phyloP scores from a whole-genome alignment of 257 asterid species.

The Rauvolfia tetraphylla region DNA sequence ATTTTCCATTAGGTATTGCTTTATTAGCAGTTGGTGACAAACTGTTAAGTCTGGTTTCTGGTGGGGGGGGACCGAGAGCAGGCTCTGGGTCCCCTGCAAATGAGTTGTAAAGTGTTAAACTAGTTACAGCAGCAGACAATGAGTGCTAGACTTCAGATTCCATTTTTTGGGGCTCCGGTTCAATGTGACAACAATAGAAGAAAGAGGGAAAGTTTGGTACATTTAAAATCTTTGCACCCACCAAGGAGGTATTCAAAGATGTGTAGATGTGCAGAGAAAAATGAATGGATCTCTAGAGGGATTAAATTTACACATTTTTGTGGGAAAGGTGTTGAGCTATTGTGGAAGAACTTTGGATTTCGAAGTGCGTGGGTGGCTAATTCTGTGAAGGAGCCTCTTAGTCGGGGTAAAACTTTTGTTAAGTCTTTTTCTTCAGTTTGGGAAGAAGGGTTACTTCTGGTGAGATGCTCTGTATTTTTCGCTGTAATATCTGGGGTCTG shows the following conservation, averaged over 20 bases:
- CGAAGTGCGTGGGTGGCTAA: slow-evolving; percentile 57
- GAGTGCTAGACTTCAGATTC: slow-evolving; percentile 51
- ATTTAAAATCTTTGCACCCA: slow-evolving; percentile 33
- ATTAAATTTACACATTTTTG: slow-evolving; percentile 54
- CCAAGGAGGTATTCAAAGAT: slow-evolving; percentile 32
- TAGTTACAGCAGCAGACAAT: slow-evolving; percentile 31
- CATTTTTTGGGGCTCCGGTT: slow-evolving; percentile 62
- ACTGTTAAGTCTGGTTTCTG: slow-evolving; percentile 12
- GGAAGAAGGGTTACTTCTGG: slow-evolving; percentile 84
- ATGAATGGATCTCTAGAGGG: slow-evolving; percentile 70
- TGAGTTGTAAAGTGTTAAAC: slow-evolving; percentile 32
- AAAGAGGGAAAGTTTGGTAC: slow-evolving; percentile 28
- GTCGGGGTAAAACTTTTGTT: slow-evolving; percentile 55
- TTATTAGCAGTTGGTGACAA: slow-evolving; percentile 12
- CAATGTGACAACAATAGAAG: slow-evolving; percentile 38
- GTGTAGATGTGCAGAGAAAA: slow-evolving; percentile 53
- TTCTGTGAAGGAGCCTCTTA: slow-evolving; percentile 66
- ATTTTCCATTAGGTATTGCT: slow-evolving; percentile 22
- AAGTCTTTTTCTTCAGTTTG: slow-evolving; percentile 62
- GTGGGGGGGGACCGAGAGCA: slow-evolving; percentile 79
- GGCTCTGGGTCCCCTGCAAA: slow-evolving; percentile 86
- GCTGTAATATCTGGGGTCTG: slow-evolving; percentile 84
- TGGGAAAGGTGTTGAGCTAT: slow-evolving; percentile 55
- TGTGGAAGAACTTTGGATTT: slow-evolving; percentile 64
- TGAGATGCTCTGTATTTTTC: slow-evolving; percentile 76